Evolutionary conservation across 2,329 filamentous ascomycete genomes (phyloP).

Genomic region (Fusarium solani-melongenae): DNA sequence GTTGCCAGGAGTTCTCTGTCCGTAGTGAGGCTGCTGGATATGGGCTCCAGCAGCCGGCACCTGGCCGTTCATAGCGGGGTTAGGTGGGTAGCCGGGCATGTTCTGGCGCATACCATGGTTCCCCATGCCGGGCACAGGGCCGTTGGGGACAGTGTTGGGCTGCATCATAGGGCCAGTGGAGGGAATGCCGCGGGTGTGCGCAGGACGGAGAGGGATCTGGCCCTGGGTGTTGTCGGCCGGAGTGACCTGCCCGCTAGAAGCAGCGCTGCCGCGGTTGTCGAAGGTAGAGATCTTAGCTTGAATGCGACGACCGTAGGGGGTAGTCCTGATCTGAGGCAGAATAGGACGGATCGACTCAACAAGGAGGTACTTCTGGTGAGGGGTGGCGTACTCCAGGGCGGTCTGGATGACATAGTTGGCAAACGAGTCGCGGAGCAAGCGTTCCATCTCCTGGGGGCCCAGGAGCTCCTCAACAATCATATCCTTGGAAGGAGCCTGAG

Average conservation of each 20-base stretch:
- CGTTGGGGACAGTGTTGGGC: slow-evolving; percentile 42
- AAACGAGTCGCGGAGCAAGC: slow-evolving; percentile 89
- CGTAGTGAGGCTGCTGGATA: slow-evolving; percentile 46
- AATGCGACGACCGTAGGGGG: slow-evolving; percentile 94
- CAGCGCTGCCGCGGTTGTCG: slow-evolving; percentile 59
- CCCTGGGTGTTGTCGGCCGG: slow-evolving; percentile 65
- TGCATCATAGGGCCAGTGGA: slow-evolving; percentile 52
- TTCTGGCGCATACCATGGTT: slow-evolving; percentile 46
- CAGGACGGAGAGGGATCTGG: slow-evolving; percentile 62
- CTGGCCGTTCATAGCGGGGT: slow-evolving; percentile 47
- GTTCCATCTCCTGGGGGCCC: slow-evolving; percentile 80
- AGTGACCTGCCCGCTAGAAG: slow-evolving; percentile 62
- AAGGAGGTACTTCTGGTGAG: slow-evolving; percentile 77
- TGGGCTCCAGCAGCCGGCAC: slow-evolving; percentile 39
- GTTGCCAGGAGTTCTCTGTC: slow-evolving; percentile 40
- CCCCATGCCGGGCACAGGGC: slow-evolving; percentile 33
- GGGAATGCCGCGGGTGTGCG: slow-evolving; percentile 56
- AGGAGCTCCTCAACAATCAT: slow-evolving; percentile 88
- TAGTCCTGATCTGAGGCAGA: slow-evolving; percentile 85
- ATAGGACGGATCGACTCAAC: slow-evolving; percentile 89
- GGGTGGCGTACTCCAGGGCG: slow-evolving; percentile 85
- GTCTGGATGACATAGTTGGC: slow-evolving; percentile 99
- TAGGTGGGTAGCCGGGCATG: slow-evolving; percentile 50
- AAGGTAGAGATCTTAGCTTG: slow-evolving; percentile 83
- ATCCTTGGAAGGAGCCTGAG: slow-evolving; percentile 78